Evolutionary conservation across 176 grass and related monocot species (phyloP), one percentile per base, ranked within the genome.

Genomic region (Eleusine coracana): DNA sequence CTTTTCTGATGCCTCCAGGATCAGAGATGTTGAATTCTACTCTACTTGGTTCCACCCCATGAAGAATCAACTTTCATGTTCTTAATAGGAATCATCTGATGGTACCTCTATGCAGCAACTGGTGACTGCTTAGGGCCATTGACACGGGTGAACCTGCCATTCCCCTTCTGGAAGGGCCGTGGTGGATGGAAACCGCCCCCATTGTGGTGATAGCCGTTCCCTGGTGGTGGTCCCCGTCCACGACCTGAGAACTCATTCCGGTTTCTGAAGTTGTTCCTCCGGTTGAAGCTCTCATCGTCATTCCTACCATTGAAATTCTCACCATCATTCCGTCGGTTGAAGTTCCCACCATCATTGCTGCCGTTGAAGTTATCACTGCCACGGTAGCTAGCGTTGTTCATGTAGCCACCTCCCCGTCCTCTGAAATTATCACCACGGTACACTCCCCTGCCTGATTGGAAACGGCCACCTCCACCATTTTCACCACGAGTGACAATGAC

Each of bases 361-460:
- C 71, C 34, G 29, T 21, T 71, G 45, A 40, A 90, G 66, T 67
- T 75, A 51, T 86, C 77, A 0, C 87, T 82, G 0, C 88, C 86
- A 18, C 88, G 80, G 70, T 88, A 93, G 80, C 51, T 74, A 6
- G 3, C 73, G 28, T 68, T 90, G 79, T 86, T 77, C n/a, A 6
- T 23, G 40, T 79, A 90, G 31, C 88, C 56, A 10, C 76, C 66
- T 29, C 76, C 85, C 5, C 86, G 86, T 29, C 88, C 92, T 67
- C 92, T 85, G 78, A 83, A 93, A 81, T 80, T 90, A 10, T 90
- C 92, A 29, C 89, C 85, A 41, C 84, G 84, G 77, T 85, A 89
- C 16, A 13, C 39, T 20, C 86, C 89, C 81, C 86, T 91, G 41
- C 89, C 86, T n/a, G 78, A 66, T 49, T 84, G 89, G 68, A 84